Conservation (phyloP, 768 basidiomycete genomes). For the Terana coerulea region DNA sequence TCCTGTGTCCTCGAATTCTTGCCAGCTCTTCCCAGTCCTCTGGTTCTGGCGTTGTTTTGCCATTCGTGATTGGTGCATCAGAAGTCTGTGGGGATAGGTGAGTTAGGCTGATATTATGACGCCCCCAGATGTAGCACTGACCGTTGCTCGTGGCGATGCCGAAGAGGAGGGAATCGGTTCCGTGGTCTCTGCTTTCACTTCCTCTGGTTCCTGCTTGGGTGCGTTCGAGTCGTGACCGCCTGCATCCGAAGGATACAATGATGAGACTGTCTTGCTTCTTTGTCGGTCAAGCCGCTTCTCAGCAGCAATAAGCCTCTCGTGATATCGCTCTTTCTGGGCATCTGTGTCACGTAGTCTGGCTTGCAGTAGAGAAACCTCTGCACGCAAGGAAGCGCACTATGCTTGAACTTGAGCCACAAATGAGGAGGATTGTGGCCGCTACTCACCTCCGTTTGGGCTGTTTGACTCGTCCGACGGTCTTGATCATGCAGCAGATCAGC, state of each 20-base stretch:
- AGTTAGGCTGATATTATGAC: too few species aligned
- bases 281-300: slow-evolving; percentile 26
- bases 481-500: slow-evolving; percentile 15
- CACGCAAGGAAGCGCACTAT: slow-evolving; percentile 21
- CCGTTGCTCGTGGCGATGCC: too few species aligned
- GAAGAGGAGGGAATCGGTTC: too few species aligned
- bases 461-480: slow-evolving; percentile 14
- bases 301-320: slow-evolving; percentile 21
- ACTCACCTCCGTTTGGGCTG: slow-evolving; percentile 24
- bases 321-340: slow-evolving; percentile 20
- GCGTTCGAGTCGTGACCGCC: slow-evolving; percentile 25
- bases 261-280: slow-evolving; percentile 20
- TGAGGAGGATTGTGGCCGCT: neutral
- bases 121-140: too few species aligned
- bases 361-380: slow-evolving; percentile 25
- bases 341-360: slow-evolving; percentile 20
- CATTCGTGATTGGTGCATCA: too few species aligned
- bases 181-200: slow-evolving; percentile 16
- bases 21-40: too few species aligned
- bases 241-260: slow-evolving; percentile 12
- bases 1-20: neutral
- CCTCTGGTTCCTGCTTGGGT: slow-evolving; percentile 38
- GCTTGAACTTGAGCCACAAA: neutral
- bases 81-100: too few species aligned
- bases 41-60: too few species aligned